These are phyloP conservation scores for Fusarium piperis DNA, from an alignment of 2,329 filamentous ascomycete genomes.

Conservation along the genomic window DNA sequence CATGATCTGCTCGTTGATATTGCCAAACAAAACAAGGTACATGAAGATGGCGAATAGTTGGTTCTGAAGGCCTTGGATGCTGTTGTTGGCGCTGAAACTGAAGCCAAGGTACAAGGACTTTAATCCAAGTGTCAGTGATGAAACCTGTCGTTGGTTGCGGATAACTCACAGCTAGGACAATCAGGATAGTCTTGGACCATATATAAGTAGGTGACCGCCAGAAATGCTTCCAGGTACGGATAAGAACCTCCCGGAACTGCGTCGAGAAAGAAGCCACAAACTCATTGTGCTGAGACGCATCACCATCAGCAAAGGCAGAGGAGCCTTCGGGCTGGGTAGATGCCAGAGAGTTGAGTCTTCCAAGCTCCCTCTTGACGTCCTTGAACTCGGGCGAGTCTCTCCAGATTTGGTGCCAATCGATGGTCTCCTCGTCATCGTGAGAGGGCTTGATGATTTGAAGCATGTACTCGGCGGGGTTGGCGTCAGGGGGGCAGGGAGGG, in stretches of 20 bases:
- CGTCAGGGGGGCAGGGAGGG: constrained; percentile 59
- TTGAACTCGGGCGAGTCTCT: constrained; percentile 53
- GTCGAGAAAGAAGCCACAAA: constrained; percentile 46
- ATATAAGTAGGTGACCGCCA: constrained; percentile 64
- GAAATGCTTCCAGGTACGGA: constrained; percentile 50
- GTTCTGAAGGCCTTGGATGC: constrained; percentile 72
- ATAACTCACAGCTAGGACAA: constrained; percentile 30
- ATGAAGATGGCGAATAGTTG: constrained; percentile 76
- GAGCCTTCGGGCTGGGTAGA: not conserved
- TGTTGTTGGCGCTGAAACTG: constrained; percentile 65
- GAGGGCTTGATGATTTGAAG: constrained; percentile 51
- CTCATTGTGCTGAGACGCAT: constrained; percentile 41
- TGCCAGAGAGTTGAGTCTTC: constrained; percentile 20
- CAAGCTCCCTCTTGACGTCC: constrained; percentile 39
- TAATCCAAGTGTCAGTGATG: not conserved
- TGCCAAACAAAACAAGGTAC: constrained; percentile 73
- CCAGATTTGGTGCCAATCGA: constrained; percentile 55
- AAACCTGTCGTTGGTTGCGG: accelerated
- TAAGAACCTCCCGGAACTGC: constrained; percentile 47
- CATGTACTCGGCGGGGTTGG: constrained; percentile 77
- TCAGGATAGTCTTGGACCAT: constrained; percentile 61
- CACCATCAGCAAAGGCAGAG: not conserved
- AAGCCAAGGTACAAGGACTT: constrained; percentile 73
- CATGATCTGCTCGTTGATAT: constrained; percentile 71
- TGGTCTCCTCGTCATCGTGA: constrained; percentile 50